Evolutionary conservation across 495 filamentous ascomycete species (phyloP), one percentile per base, ranked within the genome.

Genomic region (Aspergillus diversus): DNA sequence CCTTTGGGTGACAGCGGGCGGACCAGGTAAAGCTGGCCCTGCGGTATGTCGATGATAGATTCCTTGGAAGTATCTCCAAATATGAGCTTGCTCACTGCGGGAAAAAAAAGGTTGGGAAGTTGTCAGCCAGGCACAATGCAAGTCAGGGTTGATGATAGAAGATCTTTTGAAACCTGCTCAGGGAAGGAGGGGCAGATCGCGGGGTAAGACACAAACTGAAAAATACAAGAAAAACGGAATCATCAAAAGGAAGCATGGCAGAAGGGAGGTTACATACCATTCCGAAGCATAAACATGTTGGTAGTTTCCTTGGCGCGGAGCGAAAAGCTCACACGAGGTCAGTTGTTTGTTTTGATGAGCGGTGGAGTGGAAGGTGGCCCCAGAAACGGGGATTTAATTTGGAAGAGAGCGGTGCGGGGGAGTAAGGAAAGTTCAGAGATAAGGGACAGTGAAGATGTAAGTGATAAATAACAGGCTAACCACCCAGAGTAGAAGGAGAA

Each of bases 11-110:
- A 99, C 33, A 92, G 83, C 5, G 95, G 95, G 64, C 95, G 91
- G 68, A 99, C 96, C 58, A 99, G 90, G 73, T 97, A 99, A 34
- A 99, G 91, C 77, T 97, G 92, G 66, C 95, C 95, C 74, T 97
- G 91, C 6, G 95, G 86, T 34, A 99, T 89, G 69, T 97, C 92
- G 74, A 97, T 92, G 72, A 99, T 89, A 21, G 90, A 88, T 73
- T 98, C 95, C 80, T 96, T 97, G 63, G 90, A 93, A 61, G 86
- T 88, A 77, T 97, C 92, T 64, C 91, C 90, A 67, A 99, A 98
- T 68, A 99, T 84, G 61, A 92, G 87, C 76, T 96, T 97, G 75
- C 90, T 90, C 70, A 96, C 92, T 96, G 69, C 33, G 53, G 35
- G 48, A 43, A 33, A 51, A 35, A 59, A 27, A 1, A 0, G 0